phyloP scores from a whole-genome alignment of 495 filamentous ascomycete genomes.

The Haplographium delicatum region DNA sequence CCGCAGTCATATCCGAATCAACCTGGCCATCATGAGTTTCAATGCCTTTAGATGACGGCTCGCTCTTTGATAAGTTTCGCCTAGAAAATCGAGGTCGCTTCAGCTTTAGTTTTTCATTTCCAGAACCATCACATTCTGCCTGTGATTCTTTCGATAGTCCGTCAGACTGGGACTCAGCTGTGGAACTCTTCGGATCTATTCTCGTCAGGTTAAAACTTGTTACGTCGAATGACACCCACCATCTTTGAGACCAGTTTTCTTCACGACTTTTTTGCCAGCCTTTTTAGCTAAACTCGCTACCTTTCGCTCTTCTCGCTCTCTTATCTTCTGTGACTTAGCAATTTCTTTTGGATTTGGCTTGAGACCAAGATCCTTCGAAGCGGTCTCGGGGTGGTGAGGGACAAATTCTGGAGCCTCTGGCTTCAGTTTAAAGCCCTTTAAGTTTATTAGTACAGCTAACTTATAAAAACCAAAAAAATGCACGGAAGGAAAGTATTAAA shows the following conservation, averaged over 20 bases:
- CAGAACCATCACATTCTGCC: too few species aligned
- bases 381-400: constrained; percentile 22
- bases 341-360: constrained; percentile 4
- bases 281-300: constrained; percentile 11
- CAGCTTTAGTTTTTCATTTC: constrained; percentile 10
- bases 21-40: constrained; percentile 17
- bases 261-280: constrained; percentile 9
- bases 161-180: neutral
- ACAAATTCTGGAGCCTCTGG: constrained; percentile 51
- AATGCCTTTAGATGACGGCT: constrained; percentile 8
- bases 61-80: constrained; percentile 19
- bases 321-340: constrained; percentile 12
- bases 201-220: too few species aligned
- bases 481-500: neutral
- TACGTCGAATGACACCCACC: neutral
- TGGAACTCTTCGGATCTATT: neutral
- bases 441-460: constrained; percentile 35
- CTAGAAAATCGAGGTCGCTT: constrained; percentile 15
- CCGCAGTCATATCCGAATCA: constrained; percentile 14
- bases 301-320: constrained; percentile 14
- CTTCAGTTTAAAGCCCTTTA: constrained; percentile 46
- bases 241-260: neutral
- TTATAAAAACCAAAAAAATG: constrained; percentile 26
- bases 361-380: neutral
- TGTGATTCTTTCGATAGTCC: neutral